A percentile compares a stretch with the other conserved stretches of the same genome.
Evolutionary conservation across 805 yeast species (phyloP).

Genomic region (Candida krabiensis): DNA sequence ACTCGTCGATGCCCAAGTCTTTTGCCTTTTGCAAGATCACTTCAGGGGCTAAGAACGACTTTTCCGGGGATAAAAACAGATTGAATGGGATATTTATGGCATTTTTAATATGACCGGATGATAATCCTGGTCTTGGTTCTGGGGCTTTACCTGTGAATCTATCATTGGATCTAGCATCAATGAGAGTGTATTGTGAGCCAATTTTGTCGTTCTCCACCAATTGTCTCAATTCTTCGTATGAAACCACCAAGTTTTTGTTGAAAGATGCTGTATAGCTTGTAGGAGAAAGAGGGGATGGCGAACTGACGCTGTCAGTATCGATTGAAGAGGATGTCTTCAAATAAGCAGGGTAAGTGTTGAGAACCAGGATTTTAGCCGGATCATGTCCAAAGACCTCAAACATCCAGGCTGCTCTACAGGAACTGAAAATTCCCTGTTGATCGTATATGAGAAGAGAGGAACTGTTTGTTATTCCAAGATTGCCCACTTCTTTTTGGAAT

Average conservation of each 20-base stretch:
- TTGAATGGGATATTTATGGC: slow-evolving; percentile 75
- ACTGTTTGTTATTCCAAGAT: slow-evolving; percentile 53
- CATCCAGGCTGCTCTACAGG: slow-evolving; percentile 94
- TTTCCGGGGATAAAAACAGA: slow-evolving; percentile 53
- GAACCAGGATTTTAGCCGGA: slow-evolving; percentile 50
- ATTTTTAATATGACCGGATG: slow-evolving; percentile 89
- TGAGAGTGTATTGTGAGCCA: slow-evolving; percentile 47
- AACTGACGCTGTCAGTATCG: slow-evolving; percentile 18
- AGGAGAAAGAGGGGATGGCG: slow-evolving; percentile 22
- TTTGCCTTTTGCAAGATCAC: slow-evolving; percentile 50
- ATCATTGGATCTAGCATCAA: slow-evolving; percentile 80
- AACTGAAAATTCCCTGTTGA: slow-evolving; percentile 77
- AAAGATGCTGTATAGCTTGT: slow-evolving; percentile 38
- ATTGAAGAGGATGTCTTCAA: slow-evolving; percentile 21
- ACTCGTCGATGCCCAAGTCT: slow-evolving; percentile 36
- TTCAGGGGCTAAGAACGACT: slow-evolving; percentile 45
- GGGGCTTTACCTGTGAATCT: slow-evolving; percentile 79
- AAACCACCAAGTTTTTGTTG: slow-evolving; percentile 51
- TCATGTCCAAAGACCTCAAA: slow-evolving; percentile 75
- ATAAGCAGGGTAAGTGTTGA: slow-evolving; percentile 61
- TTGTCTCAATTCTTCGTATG: slow-evolving; percentile 63
- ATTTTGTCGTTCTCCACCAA: slow-evolving; percentile 52
- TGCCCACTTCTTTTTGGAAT: slow-evolving; percentile 53
- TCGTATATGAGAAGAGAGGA: slow-evolving; percentile 83
- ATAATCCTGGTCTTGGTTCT: slow-evolving; percentile 86